These are phyloP conservation scores for Mikania micrantha DNA, from an alignment of 129 eudicot species.

Conservation along the genomic window DNA sequence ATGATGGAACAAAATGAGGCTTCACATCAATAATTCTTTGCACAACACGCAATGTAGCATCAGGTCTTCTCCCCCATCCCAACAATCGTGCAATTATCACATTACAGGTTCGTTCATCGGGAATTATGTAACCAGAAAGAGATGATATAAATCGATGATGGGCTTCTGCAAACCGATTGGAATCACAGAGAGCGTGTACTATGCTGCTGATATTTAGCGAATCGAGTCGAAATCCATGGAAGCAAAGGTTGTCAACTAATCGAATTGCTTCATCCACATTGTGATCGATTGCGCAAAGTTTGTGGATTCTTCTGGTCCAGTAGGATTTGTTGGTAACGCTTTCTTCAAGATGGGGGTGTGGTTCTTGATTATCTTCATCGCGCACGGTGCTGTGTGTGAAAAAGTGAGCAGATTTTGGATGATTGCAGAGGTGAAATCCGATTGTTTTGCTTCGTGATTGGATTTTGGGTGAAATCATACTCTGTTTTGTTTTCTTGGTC, in stretches of 20 bases:
- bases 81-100: conserved; percentile 67
- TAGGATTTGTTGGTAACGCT: conserved; percentile 29
- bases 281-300: conserved; percentile 43
- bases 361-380: conserved; percentile 1
- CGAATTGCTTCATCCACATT: conserved; percentile 55
- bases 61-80: conserved; percentile 33
- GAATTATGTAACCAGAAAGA: conserved; percentile 25
- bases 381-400: conserved; percentile 6
- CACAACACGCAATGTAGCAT: conserved; percentile 37
- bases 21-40: conserved; percentile 26
- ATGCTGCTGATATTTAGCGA: conserved; percentile 66
- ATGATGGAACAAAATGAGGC: conserved; percentile 66
- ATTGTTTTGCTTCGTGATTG: conserved; percentile 4
- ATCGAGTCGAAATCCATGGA: conserved; percentile 46
- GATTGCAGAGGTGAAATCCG: conserved; percentile 4
- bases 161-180: conserved; percentile 60
- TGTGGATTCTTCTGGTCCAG: conserved; percentile 64
- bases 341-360: conserved; percentile 18
- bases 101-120: conserved; percentile 82
- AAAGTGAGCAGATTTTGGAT: conserved; percentile 8
- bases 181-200: conserved; percentile 59
- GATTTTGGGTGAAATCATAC: conserved; percentile 14
- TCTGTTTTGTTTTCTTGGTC: no score
- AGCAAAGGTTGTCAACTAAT: conserved; percentile 44
- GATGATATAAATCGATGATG: conserved; percentile 40